phyloP scores from a whole-genome alignment of 306 rosid genomes.

The Mimosa bimucronata region DNA sequence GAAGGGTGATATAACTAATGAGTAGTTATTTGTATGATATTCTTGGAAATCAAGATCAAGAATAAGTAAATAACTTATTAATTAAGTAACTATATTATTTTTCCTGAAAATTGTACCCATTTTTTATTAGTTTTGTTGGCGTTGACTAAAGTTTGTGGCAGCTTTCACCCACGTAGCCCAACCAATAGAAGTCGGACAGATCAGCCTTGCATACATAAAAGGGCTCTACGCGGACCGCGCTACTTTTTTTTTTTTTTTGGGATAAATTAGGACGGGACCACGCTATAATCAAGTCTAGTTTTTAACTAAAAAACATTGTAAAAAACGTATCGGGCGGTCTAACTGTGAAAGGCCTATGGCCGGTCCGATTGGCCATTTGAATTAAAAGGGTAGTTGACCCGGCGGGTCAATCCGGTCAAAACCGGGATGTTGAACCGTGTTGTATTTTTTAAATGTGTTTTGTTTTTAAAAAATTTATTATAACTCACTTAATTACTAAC shows the following conservation, averaged over 20 bases:
- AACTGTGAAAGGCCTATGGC: no score
- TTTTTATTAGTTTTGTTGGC: not conserved
- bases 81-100: not conserved
- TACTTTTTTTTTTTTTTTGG: not conserved
- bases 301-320: not conserved
- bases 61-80: not conserved
- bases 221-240: not conserved
- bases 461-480: no score
- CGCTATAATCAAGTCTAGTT: not conserved
- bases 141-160: not conserved
- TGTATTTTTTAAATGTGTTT: no score
- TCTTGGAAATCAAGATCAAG: no score
- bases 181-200: conserved; percentile 44
- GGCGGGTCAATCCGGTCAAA: no score
- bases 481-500: no score
- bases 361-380: no score
- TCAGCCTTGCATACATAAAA: conserved; percentile 4
- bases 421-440: no score
- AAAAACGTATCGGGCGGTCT: no score
- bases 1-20: no score
- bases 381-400: no score
- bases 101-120: not conserved
- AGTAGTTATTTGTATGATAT: not conserved
- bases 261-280: not conserved
- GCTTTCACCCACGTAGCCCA: conserved; percentile 10